These are phyloP conservation scores for Teunomyces barrocoloradensis DNA, from an alignment of 805 yeast species.

Conservation along the genomic window DNA sequence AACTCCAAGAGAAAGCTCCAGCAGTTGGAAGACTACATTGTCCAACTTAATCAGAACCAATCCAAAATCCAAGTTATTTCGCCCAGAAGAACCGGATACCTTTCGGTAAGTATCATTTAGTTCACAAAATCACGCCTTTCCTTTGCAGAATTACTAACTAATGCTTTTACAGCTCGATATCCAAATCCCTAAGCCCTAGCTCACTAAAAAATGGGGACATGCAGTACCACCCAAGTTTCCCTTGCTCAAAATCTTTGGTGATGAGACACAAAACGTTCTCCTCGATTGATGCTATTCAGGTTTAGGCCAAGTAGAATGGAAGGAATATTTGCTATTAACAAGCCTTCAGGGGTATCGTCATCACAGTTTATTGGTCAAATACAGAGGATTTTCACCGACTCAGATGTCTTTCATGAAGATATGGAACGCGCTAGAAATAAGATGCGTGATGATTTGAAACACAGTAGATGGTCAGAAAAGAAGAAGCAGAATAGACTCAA, in stretches of 20 bases:
- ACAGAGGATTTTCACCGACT: slow-evolving; percentile 59
- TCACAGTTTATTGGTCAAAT: slow-evolving; percentile 66
- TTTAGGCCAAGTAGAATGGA: slow-evolving; percentile 52
- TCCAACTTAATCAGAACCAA: slow-evolving; percentile 18
- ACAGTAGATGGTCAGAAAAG: slow-evolving; percentile 41
- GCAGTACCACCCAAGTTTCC: not conserved
- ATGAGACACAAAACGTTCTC: not conserved
- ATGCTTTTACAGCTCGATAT: slow-evolving; percentile 41
- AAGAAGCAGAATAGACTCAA: slow-evolving; percentile 52
- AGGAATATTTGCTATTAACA: slow-evolving; percentile 89
- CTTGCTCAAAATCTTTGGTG: not conserved
- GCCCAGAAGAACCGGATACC: slow-evolving; percentile 52
- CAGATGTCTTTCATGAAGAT: slow-evolving; percentile 56
- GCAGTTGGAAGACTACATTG: slow-evolving; percentile 43
- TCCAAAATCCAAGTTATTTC: slow-evolving; percentile 42
- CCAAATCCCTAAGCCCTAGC: slow-evolving; percentile 38
- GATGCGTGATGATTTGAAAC: slow-evolving; percentile 39
- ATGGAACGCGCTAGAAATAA: slow-evolving; percentile 49
- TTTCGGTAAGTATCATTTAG: slow-evolving; percentile 40
- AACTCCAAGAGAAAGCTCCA: slow-evolving; percentile 29
- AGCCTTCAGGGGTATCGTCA: slow-evolving; percentile 84
- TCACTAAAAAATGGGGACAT: not conserved
- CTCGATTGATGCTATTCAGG: slow-evolving; percentile 10
- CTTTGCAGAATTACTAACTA: slow-evolving; percentile 12
- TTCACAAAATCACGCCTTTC: not conserved